A percentile compares a stretch with the other conserved stretches of the same genome.
Conservation (phyloP, 2,329 filamentous ascomycete species). For the Corniculantispora saksenae region DNA sequence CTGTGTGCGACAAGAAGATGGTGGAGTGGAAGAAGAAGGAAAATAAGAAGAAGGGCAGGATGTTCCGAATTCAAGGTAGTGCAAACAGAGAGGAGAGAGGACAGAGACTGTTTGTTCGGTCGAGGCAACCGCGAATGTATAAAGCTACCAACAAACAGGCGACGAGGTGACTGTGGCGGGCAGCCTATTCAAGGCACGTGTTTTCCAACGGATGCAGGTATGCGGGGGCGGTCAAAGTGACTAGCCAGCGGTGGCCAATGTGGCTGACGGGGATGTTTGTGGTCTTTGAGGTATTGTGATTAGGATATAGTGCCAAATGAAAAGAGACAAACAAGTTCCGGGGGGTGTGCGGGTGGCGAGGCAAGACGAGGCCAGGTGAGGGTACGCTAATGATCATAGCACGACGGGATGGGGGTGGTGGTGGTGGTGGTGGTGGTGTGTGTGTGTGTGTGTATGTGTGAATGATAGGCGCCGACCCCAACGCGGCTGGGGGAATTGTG, state of each 20-base stretch:
- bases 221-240: neutral
- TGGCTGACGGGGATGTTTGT: neutral
- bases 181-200: neutral
- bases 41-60: neutral
- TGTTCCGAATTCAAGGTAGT: neutral
- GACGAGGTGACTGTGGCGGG: neutral
- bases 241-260: neutral
- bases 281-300: neutral
- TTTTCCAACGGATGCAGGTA: neutral
- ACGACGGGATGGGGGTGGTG: neutral
- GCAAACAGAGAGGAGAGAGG: neutral
- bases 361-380: too few species aligned
- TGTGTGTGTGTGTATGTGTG: too few species aligned
- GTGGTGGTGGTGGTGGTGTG: too few species aligned
- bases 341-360: neutral
- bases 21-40: too few species aligned
- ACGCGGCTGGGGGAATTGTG: too few species aligned
- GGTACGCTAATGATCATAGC: too few species aligned
- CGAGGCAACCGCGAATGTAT: neutral
- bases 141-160: conserved; percentile 3
- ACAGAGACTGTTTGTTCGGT: neutral
- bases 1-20: neutral
- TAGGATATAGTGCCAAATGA: neutral
- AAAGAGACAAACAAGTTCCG: neutral
- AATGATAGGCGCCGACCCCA: too few species aligned